Percentiles rank a stretch among this genome's conserved stretches.
phyloP scores from a whole-genome alignment of 805 yeast species.

The Ogataea ramenticola region DNA sequence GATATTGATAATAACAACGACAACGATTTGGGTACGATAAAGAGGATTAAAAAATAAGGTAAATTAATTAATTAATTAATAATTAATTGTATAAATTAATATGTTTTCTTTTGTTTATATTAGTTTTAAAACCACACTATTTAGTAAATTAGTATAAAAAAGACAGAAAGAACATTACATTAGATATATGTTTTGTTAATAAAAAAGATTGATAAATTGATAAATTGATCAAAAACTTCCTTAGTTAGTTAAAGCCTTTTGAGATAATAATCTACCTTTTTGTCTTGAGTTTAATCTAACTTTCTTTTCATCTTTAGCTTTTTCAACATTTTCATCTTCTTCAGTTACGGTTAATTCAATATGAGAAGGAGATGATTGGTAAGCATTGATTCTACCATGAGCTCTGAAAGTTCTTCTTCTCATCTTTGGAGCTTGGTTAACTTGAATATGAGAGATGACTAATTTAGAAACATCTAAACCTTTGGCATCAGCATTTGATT shows the following conservation, averaged over 20 bases:
- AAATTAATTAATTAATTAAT: no score
- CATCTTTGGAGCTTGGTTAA: slow-evolving; percentile 99
- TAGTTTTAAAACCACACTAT: neutral
- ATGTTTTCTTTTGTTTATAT: neutral
- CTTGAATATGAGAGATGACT: slow-evolving; percentile 97
- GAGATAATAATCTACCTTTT: slow-evolving; percentile 84
- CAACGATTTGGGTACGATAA: neutral
- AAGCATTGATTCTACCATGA: slow-evolving; percentile 99
- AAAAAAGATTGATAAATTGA: no score
- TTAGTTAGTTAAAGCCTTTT: slow-evolving; percentile 72
- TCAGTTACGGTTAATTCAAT: slow-evolving; percentile 96
- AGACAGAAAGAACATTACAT: slow-evolving; percentile 1
- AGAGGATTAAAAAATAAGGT: no score
- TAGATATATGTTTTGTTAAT: no score
- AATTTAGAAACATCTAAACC: slow-evolving; percentile 95
- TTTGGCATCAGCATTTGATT: slow-evolving; percentile 98
- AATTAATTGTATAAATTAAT: neutral
- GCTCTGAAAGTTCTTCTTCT: slow-evolving; percentile 99
- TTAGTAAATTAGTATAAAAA: neutral
- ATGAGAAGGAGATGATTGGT: slow-evolving; percentile 98
- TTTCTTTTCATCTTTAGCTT: slow-evolving; percentile 51
- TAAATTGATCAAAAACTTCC: no score
- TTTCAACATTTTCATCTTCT: slow-evolving; percentile 88
- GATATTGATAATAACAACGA: slow-evolving; percentile 3
- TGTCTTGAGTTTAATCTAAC: slow-evolving; percentile 85